Evolutionary conservation across 2,329 filamentous ascomycete species (phyloP).

Genomic region (Fusarium sp.): DNA sequence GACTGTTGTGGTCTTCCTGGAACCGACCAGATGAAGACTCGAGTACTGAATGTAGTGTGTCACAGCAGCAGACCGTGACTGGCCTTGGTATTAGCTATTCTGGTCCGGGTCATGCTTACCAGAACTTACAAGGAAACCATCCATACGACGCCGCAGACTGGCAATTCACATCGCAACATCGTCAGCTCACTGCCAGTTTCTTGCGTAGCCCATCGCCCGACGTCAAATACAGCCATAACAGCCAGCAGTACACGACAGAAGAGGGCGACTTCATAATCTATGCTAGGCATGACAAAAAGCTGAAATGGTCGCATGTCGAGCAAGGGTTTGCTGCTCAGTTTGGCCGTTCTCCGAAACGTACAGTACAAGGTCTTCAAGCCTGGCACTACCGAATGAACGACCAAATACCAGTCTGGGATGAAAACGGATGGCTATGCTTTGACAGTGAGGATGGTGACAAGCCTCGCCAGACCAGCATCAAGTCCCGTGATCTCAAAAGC

Average conservation of each 20-base stretch:
- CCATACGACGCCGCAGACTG: not conserved
- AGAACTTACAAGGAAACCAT: not conserved
- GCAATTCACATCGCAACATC: constrained; percentile 55
- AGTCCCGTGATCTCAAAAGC: constrained; percentile 54
- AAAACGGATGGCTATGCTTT: no score
- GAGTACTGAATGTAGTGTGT: not conserved
- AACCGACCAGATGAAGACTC: not conserved
- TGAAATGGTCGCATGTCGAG: no score
- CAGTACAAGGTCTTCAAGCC: no score
- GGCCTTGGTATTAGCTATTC: not conserved
- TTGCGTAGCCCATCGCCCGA: not conserved
- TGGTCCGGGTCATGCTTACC: not conserved
- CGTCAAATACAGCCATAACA: no score
- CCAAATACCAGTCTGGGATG: no score
- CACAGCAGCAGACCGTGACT: not conserved
- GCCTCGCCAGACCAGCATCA: constrained; percentile 47
- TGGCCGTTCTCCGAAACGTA: no score
- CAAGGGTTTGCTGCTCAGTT: no score
- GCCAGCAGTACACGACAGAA: no score
- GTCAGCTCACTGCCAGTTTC: constrained; percentile 31
- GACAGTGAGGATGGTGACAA: no score
- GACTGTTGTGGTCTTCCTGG: not conserved
- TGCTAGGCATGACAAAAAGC: no score
- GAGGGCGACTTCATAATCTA: no score
- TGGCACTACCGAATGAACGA: no score